Percentiles rank a stretch among this genome's conserved stretches.
Evolutionary conservation across 441 rosid species (phyloP).

Genomic region (Geranium incanum): DNA sequence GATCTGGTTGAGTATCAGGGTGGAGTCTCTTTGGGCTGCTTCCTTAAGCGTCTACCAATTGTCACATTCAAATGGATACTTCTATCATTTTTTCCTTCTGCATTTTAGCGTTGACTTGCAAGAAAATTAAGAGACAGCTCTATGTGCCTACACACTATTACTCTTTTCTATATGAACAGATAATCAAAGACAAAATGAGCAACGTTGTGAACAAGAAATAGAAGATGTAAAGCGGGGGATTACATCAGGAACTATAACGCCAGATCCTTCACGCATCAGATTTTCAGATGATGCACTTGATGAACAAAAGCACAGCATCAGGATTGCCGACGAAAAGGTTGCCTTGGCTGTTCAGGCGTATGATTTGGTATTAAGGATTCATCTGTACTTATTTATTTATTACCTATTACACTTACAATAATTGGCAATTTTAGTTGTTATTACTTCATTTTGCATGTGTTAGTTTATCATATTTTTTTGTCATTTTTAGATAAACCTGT

Average conservation of each 20-base stretch:
- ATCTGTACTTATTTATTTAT: neutral
- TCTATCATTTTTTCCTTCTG: neutral
- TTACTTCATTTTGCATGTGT: neutral
- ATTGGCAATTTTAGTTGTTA: too few relatives aligned
- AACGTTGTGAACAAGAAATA: slow-evolving; percentile 77
- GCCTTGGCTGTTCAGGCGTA: slow-evolving; percentile 83
- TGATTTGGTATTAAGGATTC: slow-evolving; percentile 57
- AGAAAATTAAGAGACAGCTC: neutral
- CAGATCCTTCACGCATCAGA: slow-evolving; percentile 44
- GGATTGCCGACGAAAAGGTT: slow-evolving; percentile 95
- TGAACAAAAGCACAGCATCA: slow-evolving; percentile 84
- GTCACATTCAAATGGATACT: neutral
- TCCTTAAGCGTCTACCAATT: neutral
- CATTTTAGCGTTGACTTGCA: neutral
- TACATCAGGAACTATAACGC: slow-evolving; percentile 50
- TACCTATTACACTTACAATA: neutral
- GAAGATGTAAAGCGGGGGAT: slow-evolving; percentile 66
- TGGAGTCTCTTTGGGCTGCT: neutral
- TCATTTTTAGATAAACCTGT: neutral
- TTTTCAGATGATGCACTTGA: slow-evolving; percentile 89
- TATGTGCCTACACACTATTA: slow-evolving; percentile 3
- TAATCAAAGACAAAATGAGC: slow-evolving; percentile 74
- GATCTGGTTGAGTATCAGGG: neutral
- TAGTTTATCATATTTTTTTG: neutral
- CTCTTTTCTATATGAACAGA: slow-evolving; percentile 33